Evolutionary conservation across 1,284 basidiomycete species (phyloP), one percentile per base, ranked within the genome.

Genomic region (Chiua sp.): DNA sequence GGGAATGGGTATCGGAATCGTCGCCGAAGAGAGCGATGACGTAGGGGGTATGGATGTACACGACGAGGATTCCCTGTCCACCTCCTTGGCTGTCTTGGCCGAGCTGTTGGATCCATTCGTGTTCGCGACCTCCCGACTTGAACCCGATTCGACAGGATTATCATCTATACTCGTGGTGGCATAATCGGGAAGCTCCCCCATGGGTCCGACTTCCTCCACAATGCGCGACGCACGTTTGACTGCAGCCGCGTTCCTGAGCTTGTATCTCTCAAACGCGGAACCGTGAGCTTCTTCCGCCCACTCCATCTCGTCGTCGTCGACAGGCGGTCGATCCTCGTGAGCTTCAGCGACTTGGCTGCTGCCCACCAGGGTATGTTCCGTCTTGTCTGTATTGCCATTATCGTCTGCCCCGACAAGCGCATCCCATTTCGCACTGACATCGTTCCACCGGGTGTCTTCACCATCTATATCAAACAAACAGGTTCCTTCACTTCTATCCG

Each of bases 381-480:
- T 47, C 42, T 60, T 61, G 12, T 15, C 46, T 20, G 4, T 68
- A 44, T 72, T 69, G 6, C 78, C 47, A 26, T 60, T 77, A 16
- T 44, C 59, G 6, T 42, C 66, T 0, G 35, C 23, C 13, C 51
- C 55, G 1, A 67, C 65, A 16, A 71, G 60, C 2, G 80, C 78
- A 47, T 89, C 87, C 87, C 85, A 88, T 7, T 78, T 78, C 3
- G 79, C 75, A 46, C 81, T 79, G 3, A 86, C 78, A 61, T 85
- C 82, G 18, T 79, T 76, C 81, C 82, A 85, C 47, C 72, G 71
- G 30, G 72, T 57, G 51, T 79, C 76, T 44, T 70, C 71, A 61
- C 71, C 71, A 6, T 72, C 71, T 55, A 73, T 52, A 39, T 59
- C 79, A 76, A 18, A 82, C 76, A 63, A 80, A 75, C 61, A 33